Base-by-base conservation (phyloP, 2,329 filamentous ascomycete genomes). In the Sporothrix mexicana region DNA sequence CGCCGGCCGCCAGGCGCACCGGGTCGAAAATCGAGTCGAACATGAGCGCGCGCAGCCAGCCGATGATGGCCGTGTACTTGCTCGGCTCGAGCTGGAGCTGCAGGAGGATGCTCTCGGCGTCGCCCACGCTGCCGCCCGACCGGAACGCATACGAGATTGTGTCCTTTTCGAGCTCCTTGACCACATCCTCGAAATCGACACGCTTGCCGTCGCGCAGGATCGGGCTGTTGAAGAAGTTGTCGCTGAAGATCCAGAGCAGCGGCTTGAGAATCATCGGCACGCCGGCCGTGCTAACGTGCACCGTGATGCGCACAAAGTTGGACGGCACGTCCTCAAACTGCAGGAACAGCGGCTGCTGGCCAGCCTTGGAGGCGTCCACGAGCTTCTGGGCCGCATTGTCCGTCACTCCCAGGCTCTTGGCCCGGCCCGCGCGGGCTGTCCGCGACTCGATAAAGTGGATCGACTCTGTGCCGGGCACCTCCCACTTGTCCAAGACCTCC, bases 281-380 rank as follows among this genome's bases (percentile, higher is more conserved):
- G 45, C 89, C 85, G 1, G 90, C 88, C 0, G 94, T 97, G 70
- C 93, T 93, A 68, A 98, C 85, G 72, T 96, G 89, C 25, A 98
- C 82, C 66, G 90, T 91, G 73, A 98, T 87, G 77, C 95, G 92
- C 7, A 97, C 94, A 80, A 99, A 99, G 79, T 94, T 97, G 73
- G 93, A 97, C 1, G 92, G 91, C 15, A 98, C 94, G 78, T 97
- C 91, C 82, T 99, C 96, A 76, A 97, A 99, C 81, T 99, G 95
- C n/a, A 99, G 87, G 81, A 98, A 99, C 2, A 98, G 84, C n/a
- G 91, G 80, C 7, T 84, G 85, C 20, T 83, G 76, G 51, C 61
- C 74, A 0, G 74, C 41, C 3, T 87, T 85, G 55, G 93, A 89
- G 15, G 86, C 84, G 79, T 98, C 93, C 67, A 99, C 89, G 67